A percentile compares a stretch with the other conserved stretches of the same genome.
Evolutionary conservation across 805 yeast genomes (phyloP).

Genomic region (Myxozyma melibiosi): DNA sequence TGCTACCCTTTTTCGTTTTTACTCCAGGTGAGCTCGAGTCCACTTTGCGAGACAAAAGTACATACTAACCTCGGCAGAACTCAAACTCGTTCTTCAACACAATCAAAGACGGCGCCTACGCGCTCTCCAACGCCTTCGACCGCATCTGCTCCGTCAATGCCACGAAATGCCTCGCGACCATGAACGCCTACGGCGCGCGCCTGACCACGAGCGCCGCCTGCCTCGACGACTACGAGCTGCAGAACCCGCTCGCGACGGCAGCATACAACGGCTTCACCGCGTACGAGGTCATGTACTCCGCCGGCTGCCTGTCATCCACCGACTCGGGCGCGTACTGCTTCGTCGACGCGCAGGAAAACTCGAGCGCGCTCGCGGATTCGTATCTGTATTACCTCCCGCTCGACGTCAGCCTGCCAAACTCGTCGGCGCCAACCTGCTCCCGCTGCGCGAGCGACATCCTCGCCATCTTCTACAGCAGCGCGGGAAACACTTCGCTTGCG

Average conservation of each 20-base stretch:
- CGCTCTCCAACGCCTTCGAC: constrained; percentile 37
- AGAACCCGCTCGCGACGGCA: constrained; percentile 38
- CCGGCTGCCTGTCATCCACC: constrained; percentile 37
- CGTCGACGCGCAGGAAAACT: constrained; percentile 36
- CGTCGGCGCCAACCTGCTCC: no score
- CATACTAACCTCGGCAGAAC: constrained; percentile 18
- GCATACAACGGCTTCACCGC: constrained; percentile 39
- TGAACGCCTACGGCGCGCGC: constrained; percentile 32
- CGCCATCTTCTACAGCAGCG: constrained; percentile 33
- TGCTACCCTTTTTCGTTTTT: constrained; percentile 42
- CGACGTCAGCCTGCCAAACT: constrained; percentile 37
- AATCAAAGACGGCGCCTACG: constrained; percentile 36
- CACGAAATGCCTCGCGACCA: constrained; percentile 31
- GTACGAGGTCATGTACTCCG: constrained; percentile 35
- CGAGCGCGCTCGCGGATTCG: constrained; percentile 34
- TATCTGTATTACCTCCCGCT: constrained; percentile 40
- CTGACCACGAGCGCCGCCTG: constrained; percentile 32
- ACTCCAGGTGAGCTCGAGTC: constrained; percentile 28
- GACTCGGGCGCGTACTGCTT: constrained; percentile 38
- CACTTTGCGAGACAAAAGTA: background rate
- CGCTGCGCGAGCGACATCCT: constrained; percentile 34
- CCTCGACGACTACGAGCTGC: constrained; percentile 32
- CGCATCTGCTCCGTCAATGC: constrained; percentile 37
- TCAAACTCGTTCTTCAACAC: constrained; percentile 38
- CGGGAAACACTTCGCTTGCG: constrained; percentile 34